phyloP scores from a whole-genome alignment of 495 filamentous ascomycete genomes.

The Penicillium odoratum region DNA sequence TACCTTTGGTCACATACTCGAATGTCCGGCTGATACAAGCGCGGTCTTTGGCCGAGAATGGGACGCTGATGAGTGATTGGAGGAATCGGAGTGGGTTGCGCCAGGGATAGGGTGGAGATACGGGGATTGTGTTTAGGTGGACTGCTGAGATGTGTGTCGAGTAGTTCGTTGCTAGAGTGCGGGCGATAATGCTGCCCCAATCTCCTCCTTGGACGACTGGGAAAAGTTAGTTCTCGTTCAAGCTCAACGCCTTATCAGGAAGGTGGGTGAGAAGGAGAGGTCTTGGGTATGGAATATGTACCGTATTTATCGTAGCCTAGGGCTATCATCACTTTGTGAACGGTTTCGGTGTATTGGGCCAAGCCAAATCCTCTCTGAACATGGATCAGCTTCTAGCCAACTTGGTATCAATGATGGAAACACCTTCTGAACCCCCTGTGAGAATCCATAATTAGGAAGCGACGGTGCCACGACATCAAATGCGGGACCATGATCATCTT shows the following conservation, averaged over 20 bases:
- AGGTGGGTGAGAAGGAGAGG: background rate
- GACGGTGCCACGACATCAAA: constrained; percentile 73
- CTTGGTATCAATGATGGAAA: background rate
- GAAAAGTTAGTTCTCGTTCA: constrained; percentile 7
- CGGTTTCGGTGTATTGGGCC: constrained; percentile 43
- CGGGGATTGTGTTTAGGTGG: constrained; percentile 45
- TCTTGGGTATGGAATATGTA: constrained; percentile 7
- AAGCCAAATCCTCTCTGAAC: constrained; percentile 42
- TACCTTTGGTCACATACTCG: constrained; percentile 39
- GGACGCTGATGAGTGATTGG: constrained; percentile 34
- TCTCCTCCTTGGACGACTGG: constrained; percentile 52
- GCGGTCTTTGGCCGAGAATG: constrained; percentile 38
- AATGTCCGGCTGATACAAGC: constrained; percentile 30
- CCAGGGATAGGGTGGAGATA: constrained; percentile 35
- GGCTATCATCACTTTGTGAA: constrained; percentile 43
- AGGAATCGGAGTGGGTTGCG: constrained; percentile 34
- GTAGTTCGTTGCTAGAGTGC: constrained; percentile 41
- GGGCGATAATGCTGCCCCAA: constrained; percentile 48
- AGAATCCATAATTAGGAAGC: constrained; percentile 74
- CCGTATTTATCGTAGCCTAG: constrained; percentile 49
- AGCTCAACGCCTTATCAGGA: background rate
- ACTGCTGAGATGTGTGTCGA: constrained; percentile 41
- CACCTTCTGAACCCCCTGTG: constrained; percentile 51
- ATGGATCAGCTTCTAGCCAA: constrained; percentile 6
- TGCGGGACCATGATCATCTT: constrained; percentile 45